These are phyloP conservation scores for Clarireedia homoeocarpa DNA, from an alignment of 2,329 filamentous ascomycete species.

Conservation along the genomic window DNA sequence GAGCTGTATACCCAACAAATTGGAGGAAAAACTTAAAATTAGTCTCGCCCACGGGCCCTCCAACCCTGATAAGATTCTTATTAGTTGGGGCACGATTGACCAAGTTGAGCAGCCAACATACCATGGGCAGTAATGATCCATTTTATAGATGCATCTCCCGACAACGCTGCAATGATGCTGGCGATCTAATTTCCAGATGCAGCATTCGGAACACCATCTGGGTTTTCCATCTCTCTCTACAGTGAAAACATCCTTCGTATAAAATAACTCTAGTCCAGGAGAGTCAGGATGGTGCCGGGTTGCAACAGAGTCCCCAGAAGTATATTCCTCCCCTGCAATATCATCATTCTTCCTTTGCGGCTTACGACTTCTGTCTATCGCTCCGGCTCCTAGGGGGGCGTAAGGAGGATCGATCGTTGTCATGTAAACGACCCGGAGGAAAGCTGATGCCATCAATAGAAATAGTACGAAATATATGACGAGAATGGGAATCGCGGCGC, in stretches of 20 bases:
- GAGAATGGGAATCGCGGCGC: conserved; percentile 61
- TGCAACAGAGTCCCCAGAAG: conserved; percentile 12
- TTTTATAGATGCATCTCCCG: conserved; percentile 37
- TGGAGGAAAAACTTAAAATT: conserved; percentile 91
- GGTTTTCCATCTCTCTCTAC: conserved; percentile 81
- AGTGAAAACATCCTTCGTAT: conserved; percentile 73
- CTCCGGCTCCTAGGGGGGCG: conserved; percentile 52
- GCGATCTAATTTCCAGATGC: conserved; percentile 81
- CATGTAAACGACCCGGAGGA: conserved; percentile 61
- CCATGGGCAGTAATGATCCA: conserved; percentile 96
- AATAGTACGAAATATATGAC: conserved; percentile 67
- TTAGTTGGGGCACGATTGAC: background rate
- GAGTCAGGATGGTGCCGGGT: conserved; percentile 42
- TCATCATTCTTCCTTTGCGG: conserved; percentile 21
- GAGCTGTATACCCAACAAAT: conserved; percentile 65
- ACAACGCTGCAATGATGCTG: conserved; percentile 76
- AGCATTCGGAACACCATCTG: conserved; percentile 76
- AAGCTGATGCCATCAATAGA: conserved; percentile 56
- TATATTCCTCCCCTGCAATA: conserved; percentile 20
- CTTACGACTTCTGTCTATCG: conserved; percentile 15
- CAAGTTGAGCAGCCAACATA: conserved; percentile 21
- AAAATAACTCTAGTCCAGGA: conserved; percentile 67
- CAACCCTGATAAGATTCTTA: conserved; percentile 51
- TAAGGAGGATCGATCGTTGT: conserved; percentile 67
- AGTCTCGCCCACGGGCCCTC: conserved; percentile 80